Percentiles rank a stretch among this genome's conserved stretches.
phyloP scores from a whole-genome alignment of 805 yeast species.

The Candida ipomoeae region DNA sequence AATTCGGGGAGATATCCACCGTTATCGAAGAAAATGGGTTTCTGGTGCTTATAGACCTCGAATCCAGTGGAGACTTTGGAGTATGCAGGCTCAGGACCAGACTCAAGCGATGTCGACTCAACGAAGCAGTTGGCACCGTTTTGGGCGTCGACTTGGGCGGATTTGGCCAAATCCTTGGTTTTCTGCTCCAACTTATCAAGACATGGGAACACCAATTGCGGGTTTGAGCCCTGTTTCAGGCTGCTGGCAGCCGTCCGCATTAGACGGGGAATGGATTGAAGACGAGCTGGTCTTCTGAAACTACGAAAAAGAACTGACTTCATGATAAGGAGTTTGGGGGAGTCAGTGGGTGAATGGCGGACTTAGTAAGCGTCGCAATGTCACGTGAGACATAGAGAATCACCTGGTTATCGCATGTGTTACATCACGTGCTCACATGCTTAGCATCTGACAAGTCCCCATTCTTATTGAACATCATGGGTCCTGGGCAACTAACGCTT shows the following conservation, averaged over 20 bases:
- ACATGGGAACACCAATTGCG: slow-evolving; percentile 78
- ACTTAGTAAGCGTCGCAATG: slow-evolving; percentile 2
- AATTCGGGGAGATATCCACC: slow-evolving; percentile 75
- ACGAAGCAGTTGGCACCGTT: neutral
- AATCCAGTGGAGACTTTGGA: slow-evolving; percentile 66
- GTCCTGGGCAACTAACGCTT: neutral
- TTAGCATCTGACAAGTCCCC: too few relatives aligned
- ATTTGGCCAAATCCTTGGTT: slow-evolving; percentile 31
- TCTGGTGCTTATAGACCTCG: slow-evolving; percentile 47
- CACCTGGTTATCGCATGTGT: neutral
- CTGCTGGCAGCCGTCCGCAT: neutral
- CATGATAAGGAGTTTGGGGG: neutral
- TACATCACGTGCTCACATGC: too few relatives aligned
- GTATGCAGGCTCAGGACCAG: slow-evolving; percentile 86
- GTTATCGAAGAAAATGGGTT: slow-evolving; percentile 70
- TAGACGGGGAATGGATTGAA: neutral
- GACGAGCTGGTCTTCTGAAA: neutral
- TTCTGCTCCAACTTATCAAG: slow-evolving; percentile 69
- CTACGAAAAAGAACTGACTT: neutral
- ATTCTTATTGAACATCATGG: neutral
- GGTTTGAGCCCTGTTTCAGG: slow-evolving; percentile 40
- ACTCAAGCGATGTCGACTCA: slow-evolving; percentile 39
- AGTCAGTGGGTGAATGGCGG: neutral
- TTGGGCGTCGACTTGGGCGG: slow-evolving; percentile 15
- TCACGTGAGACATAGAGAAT: neutral